phyloP scores from a whole-genome alignment of 164 flowering plant species.

The Cinnamomum chago region DNA sequence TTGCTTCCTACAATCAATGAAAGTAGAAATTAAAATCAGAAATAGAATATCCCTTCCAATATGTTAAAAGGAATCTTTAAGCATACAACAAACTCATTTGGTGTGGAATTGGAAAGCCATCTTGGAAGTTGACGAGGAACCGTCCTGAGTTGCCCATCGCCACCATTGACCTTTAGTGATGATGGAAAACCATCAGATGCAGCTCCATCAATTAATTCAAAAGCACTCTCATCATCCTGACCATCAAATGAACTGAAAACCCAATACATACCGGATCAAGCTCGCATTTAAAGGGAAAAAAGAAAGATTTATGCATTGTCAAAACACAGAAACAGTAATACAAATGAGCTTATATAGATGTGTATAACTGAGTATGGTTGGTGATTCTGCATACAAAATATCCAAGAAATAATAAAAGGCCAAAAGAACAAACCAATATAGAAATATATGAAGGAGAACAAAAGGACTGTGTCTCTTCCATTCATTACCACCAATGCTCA shows the following conservation, averaged over 20 bases:
- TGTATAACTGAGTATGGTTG: too few species aligned
- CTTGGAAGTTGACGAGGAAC: constrained; percentile 57
- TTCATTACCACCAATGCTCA: too few species aligned
- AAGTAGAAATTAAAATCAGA: not conserved
- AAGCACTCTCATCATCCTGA: constrained; percentile 63
- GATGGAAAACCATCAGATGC: constrained; percentile 40
- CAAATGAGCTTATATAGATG: too few species aligned
- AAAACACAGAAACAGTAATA: too few species aligned
- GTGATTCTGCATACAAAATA: too few species aligned
- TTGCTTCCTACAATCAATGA: constrained; percentile 56
- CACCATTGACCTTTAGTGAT: constrained; percentile 42
- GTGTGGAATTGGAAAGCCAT: constrained; percentile 84
- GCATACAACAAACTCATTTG: constrained; percentile 87
- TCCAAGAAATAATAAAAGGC: too few species aligned
- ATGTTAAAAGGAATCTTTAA: constrained; percentile 1
- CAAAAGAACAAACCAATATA: too few species aligned
- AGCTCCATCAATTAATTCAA: constrained; percentile 48
- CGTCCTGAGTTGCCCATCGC: constrained; percentile 38
- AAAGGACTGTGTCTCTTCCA: too few species aligned
- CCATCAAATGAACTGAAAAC: constrained; percentile 77
- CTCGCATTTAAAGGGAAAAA: not conserved
- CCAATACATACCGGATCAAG: not conserved
- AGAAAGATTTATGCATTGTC: too few species aligned
- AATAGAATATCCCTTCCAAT: constrained; percentile 1
- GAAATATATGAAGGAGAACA: too few species aligned